Evolutionary conservation across 352 stramenopile genomes (phyloP), one percentile per base, ranked within the genome.

Genomic region (Phytophthora fragariaefolia): DNA sequence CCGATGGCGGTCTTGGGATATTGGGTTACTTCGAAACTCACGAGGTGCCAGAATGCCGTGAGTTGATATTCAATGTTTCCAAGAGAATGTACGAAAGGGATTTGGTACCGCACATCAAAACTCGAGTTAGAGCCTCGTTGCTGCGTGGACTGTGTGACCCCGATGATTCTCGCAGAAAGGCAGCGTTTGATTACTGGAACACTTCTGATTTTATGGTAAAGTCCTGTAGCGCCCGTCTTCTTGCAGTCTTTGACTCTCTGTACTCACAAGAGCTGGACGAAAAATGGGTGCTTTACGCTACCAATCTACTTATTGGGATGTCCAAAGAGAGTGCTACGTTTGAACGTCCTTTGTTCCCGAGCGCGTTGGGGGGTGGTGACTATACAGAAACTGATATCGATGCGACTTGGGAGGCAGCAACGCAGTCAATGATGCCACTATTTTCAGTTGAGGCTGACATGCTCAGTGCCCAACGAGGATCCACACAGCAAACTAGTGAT

Each of bases 371-470:
- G 2, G 58, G 75, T 26, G 53, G 65, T 9, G 70, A 83, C 23
- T 95, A 86, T 57, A 58, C 73, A 27, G 77, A 90, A 20, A 61
- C 78, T 22, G 46, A 52, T 17, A 90, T 95, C 68, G 85, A 95
- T 48, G 70, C 79, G n/a, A 80, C 62, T 15, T 93, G 85, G 85
- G 82, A 89, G 28, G 71, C 72, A 1, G 90, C 88, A 50, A 79
- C 72, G 22, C 80, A 86, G 42, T 90, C 75, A 2, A 93, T 95
- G 79, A 73, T 76, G 0, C 87, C 87, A 12, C 59, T 95, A 42
- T 95, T 95, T 57, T 95, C 83, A 0, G 75, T 93, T 17, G 85
- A 93, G 58, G 70, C 75, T 12, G 78, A 91, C 45, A 57, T 58
- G 18, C 80, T 94, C n/a, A 77, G 58, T 34, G 47, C 55, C 45